Conservation (phyloP, 2,329 filamentous ascomycete species). For the Kalmusia sp. region DNA sequence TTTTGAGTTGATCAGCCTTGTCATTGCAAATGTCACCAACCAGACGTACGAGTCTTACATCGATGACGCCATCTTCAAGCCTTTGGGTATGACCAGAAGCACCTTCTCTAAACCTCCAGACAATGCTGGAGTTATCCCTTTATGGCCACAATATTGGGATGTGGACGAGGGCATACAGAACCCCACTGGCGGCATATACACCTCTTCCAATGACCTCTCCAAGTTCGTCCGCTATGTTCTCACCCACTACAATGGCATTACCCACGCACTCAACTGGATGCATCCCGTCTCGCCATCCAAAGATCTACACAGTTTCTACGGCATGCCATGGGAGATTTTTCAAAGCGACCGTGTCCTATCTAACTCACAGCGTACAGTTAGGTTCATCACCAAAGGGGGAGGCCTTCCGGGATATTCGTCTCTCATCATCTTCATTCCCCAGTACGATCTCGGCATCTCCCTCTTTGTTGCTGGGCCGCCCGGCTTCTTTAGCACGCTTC, state of each 20-base stretch:
- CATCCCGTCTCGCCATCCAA: slow-evolving; percentile 47
- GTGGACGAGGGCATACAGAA: slow-evolving; percentile 51
- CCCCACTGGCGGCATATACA: slow-evolving; percentile 55
- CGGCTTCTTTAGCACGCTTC: slow-evolving; percentile 29
- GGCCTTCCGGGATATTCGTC: slow-evolving; percentile 52
- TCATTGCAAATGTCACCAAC: slow-evolving; percentile 47
- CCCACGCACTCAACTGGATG: slow-evolving; percentile 53
- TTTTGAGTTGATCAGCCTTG: slow-evolving; percentile 51
- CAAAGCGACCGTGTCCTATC: slow-evolving; percentile 49
- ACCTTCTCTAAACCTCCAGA: slow-evolving; percentile 38
- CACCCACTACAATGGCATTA: slow-evolving; percentile 50
- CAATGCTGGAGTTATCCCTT: slow-evolving; percentile 48
- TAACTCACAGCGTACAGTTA: slow-evolving; percentile 47
- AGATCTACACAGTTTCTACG: slow-evolving; percentile 51
- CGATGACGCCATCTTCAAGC: slow-evolving; percentile 47
- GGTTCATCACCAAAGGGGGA: slow-evolving; percentile 55
- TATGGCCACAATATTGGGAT: slow-evolving; percentile 48
- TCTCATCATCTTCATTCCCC: slow-evolving; percentile 49
- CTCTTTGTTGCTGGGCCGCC: slow-evolving; percentile 45
- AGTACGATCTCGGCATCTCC: slow-evolving; percentile 54
- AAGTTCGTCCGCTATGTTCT: slow-evolving; percentile 53
- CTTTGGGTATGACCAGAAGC: slow-evolving; percentile 41
- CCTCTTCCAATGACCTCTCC: slow-evolving; percentile 49
- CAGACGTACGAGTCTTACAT: slow-evolving; percentile 48
- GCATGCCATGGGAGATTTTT: slow-evolving; percentile 58